Evolutionary conservation across 2,329 filamentous ascomycete species (phyloP).

Genomic region (Elsinoe ampelina): DNA sequence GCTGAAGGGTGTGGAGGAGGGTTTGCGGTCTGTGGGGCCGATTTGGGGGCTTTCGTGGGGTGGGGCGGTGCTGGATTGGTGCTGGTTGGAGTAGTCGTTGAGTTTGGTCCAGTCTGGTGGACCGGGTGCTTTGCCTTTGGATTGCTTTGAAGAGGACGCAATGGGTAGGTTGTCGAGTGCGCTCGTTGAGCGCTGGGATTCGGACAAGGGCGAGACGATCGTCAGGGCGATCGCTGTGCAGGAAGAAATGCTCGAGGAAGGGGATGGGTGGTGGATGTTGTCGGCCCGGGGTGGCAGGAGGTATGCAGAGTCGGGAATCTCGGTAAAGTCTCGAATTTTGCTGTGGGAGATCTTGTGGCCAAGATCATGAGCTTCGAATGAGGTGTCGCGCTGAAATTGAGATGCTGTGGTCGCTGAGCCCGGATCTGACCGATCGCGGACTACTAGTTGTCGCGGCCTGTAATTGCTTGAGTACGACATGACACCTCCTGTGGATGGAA

Average conservation of each 20-base stretch:
- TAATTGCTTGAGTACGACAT: not conserved
- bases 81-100: not conserved
- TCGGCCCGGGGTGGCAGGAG: not conserved
- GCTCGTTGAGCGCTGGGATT: not conserved
- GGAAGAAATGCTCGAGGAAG: not conserved
- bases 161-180: not conserved
- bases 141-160: not conserved
- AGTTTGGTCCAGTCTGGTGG: not conserved
- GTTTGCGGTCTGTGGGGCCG: not conserved
- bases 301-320: not conserved
- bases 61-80: not conserved
- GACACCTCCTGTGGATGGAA: not conserved
- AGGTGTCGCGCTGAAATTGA: not conserved
- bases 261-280: not conserved
- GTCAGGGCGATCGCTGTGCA: not conserved
- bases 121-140: conserved; percentile 1
- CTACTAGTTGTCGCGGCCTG: not conserved
- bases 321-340: not conserved
- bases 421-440: not conserved
- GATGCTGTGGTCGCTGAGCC: not conserved
- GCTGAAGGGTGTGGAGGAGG: not conserved
- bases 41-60: not conserved
- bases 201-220: not conserved
- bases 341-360: not conserved
- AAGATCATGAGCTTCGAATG: not conserved